phyloP scores from a whole-genome alignment of 805 yeast species.

The Alloascoidea africana region DNA sequence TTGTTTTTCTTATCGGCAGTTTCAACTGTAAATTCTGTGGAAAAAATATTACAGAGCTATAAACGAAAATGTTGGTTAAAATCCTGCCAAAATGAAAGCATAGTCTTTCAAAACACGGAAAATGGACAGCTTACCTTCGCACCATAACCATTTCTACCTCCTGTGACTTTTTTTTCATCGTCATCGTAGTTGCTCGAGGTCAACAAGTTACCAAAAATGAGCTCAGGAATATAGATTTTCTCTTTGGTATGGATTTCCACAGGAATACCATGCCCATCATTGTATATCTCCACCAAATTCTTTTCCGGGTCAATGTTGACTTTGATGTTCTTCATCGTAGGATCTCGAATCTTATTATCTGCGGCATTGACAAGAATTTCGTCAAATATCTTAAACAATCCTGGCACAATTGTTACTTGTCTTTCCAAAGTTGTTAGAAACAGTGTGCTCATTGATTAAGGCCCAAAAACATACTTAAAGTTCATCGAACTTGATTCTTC shows the following conservation, averaged over 20 bases:
- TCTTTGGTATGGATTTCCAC: slow-evolving; percentile 85
- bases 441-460: no score
- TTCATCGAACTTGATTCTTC: slow-evolving; percentile 45
- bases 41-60: slow-evolving; percentile 77
- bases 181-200: slow-evolving; percentile 96
- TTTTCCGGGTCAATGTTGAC: slow-evolving; percentile 70
- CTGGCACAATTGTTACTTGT: slow-evolving; percentile 78
- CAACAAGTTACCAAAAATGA: slow-evolving; percentile 87
- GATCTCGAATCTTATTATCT: slow-evolving; percentile 93
- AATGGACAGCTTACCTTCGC: slow-evolving; percentile 53
- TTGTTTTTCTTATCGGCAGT: slow-evolving; percentile 66
- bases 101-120: no score
- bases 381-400: slow-evolving; percentile 89
- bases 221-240: slow-evolving; percentile 84
- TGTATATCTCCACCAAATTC: slow-evolving; percentile 64
- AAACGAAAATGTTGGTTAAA: no score
- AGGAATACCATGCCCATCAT: slow-evolving; percentile 94
- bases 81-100: no score
- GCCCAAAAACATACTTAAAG: slow-evolving; percentile 10
- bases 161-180: slow-evolving; percentile 87
- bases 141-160: slow-evolving; percentile 98
- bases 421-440: slow-evolving; percentile 19
- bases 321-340: slow-evolving; percentile 70
- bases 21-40: slow-evolving; percentile 73
- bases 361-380: slow-evolving; percentile 97